Percentiles rank a stretch among this genome's conserved stretches.
phyloP scores from a whole-genome alignment of 2,329 filamentous ascomycete species.

The Neofusicoccum umdonicola region DNA sequence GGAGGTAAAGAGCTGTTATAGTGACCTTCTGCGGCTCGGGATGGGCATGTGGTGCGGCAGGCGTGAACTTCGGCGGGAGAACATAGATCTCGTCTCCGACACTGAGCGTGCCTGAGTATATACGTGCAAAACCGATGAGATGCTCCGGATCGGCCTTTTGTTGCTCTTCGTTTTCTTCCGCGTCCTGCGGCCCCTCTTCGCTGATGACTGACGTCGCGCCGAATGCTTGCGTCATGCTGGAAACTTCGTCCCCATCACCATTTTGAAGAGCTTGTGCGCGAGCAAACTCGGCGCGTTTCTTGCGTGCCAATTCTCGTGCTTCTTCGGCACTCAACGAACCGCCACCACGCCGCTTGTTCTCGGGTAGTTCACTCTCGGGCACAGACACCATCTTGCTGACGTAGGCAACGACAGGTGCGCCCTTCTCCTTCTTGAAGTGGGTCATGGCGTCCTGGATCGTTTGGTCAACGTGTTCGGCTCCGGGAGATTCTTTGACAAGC shows the following conservation, averaged over 20 bases:
- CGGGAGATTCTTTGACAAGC: conserved; percentile 77
- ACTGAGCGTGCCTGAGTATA: conserved; percentile 86
- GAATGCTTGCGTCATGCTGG: conserved; percentile 56
- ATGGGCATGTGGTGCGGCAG: conserved; percentile 67
- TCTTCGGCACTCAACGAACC: conserved; percentile 79
- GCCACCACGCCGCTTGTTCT: conserved; percentile 70
- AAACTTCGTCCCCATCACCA: conserved; percentile 46
- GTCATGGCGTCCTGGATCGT: conserved; percentile 77
- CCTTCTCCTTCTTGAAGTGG: conserved; percentile 67
- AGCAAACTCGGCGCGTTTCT: conserved; percentile 85
- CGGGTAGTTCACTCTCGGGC: conserved; percentile 84
- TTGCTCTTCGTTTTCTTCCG: conserved; percentile 37
- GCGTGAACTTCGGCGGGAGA: conserved; percentile 87
- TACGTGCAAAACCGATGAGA: conserved; percentile 87
- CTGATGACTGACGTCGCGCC: conserved; percentile 58
- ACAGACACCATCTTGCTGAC: conserved; percentile 98
- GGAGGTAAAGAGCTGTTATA: conserved; percentile 84
- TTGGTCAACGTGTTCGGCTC: conserved; percentile 66
- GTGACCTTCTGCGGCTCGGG: conserved; percentile 79
- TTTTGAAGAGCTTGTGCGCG: conserved; percentile 65
- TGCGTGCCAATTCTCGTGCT: conserved; percentile 79
- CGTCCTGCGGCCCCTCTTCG: conserved; percentile 43
- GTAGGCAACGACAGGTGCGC: conserved; percentile 84
- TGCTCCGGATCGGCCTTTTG: conserved; percentile 71
- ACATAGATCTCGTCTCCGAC: conserved; percentile 92